Evolutionary conservation across 2,329 filamentous ascomycete genomes (phyloP).

Genomic region (Arachnopeziza araneosa): DNA sequence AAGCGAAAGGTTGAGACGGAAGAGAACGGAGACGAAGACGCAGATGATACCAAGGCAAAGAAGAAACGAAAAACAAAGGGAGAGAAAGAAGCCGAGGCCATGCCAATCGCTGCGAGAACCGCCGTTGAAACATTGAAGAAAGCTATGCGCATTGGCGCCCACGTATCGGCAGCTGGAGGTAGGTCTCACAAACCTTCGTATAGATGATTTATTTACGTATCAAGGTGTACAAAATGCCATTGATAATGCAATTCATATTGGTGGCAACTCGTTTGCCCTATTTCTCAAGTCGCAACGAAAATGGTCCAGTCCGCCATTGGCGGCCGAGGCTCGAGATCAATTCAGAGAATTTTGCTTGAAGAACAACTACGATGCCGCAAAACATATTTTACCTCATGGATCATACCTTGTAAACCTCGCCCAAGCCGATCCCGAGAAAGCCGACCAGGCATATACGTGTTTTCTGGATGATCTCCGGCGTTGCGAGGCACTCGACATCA

Average conservation of each 20-base stretch:
- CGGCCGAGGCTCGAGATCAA: slow-evolving; percentile 57
- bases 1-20: slow-evolving; percentile 26
- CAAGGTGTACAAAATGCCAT: slow-evolving; percentile 85
- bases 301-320: slow-evolving; percentile 79
- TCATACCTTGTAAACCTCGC: slow-evolving; percentile 96
- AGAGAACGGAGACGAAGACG: slow-evolving; percentile 17
- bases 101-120: slow-evolving; percentile 66
- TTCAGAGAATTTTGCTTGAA: slow-evolving; percentile 66
- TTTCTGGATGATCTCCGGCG: slow-evolving; percentile 86
- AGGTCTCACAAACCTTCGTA: slow-evolving; percentile 21
- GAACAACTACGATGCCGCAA: slow-evolving; percentile 64
- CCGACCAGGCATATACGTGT: slow-evolving; percentile 74
- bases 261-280: slow-evolving; percentile 87
- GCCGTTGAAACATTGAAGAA: slow-evolving; percentile 55
- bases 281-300: slow-evolving; percentile 97
- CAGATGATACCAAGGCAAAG: slow-evolving; percentile 18
- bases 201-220: slow-evolving; percentile 8
- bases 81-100: slow-evolving; percentile 48
- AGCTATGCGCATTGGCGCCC: slow-evolving; percentile 80
- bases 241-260: slow-evolving; percentile 70
- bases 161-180: slow-evolving; percentile 88
- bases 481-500: slow-evolving; percentile 81
- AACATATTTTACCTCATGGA: slow-evolving; percentile 82
- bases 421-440: slow-evolving; percentile 72
- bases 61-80: slow-evolving; percentile 51